These are phyloP conservation scores for Inonotus obliquus DNA, from an alignment of 1,284 basidiomycete species.

Conservation along the genomic window DNA sequence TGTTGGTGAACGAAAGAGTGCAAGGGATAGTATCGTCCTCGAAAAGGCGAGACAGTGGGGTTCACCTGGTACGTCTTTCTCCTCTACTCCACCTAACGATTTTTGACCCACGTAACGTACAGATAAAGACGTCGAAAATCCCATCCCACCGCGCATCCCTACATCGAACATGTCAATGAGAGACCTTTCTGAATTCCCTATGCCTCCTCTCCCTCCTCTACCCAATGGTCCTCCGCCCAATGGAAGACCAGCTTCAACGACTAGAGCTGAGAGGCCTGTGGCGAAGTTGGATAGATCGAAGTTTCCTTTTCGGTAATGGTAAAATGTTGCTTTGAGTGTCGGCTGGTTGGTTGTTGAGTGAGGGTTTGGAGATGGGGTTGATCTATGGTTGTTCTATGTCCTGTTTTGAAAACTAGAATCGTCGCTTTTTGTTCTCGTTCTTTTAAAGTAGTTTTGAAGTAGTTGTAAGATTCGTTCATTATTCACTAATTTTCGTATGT, in stretches of 20 bases:
- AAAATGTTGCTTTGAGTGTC: slow-evolving; percentile 14
- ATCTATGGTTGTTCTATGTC: neutral
- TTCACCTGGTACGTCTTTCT: slow-evolving; percentile 16
- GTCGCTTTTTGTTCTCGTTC: neutral
- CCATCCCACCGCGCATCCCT: slow-evolving; percentile 19
- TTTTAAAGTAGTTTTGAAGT: too few relatives aligned
- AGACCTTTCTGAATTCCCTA: slow-evolving; percentile 34
- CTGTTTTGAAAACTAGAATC: neutral
- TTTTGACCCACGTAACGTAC: neutral
- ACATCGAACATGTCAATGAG: slow-evolving; percentile 26
- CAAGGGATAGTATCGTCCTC: slow-evolving; percentile 45
- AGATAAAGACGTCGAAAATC: neutral
- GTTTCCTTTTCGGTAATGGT: slow-evolving; percentile 30
- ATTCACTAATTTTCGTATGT: too few relatives aligned
- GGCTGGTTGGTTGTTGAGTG: neutral
- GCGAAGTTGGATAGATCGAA: slow-evolving; percentile 35
- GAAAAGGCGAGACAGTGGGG: slow-evolving; percentile 42
- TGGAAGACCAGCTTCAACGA: slow-evolving; percentile 16
- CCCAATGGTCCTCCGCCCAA: slow-evolving; percentile 26
- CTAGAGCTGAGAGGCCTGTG: slow-evolving; percentile 22
- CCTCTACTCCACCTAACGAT: neutral
- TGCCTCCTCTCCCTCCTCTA: slow-evolving; percentile 36
- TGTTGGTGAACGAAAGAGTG: slow-evolving; percentile 8
- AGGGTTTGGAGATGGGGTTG: neutral
- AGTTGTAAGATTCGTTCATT: too few relatives aligned